A percentile compares a stretch with the other conserved stretches of the same genome.
These are phyloP conservation scores for Dothistroma pini DNA, from an alignment of 2,329 filamentous ascomycete genomes.

Conservation along the genomic window DNA sequence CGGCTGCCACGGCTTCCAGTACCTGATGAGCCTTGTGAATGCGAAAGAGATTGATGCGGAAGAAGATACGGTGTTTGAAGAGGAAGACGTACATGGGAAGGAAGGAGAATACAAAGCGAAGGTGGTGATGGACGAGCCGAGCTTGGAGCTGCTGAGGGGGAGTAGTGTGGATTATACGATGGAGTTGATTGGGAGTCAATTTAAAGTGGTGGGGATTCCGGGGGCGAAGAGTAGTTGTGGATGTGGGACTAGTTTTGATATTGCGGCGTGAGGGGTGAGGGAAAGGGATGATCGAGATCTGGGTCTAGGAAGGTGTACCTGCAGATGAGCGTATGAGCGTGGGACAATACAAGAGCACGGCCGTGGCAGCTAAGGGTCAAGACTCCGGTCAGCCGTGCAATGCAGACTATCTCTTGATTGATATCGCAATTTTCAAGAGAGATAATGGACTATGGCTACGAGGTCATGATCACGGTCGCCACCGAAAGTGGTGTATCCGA, in stretches of 20 bases:
- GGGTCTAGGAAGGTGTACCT: neutral
- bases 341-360: too few relatives aligned
- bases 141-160: constrained; percentile 81
- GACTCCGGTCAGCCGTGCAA: too few relatives aligned
- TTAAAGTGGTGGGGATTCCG: constrained; percentile 94
- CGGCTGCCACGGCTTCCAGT: constrained; percentile 97
- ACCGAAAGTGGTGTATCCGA: too few relatives aligned
- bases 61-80: constrained; percentile 87
- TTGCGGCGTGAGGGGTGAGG: constrained; percentile 48
- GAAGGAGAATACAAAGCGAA: constrained; percentile 55
- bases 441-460: too few relatives aligned
- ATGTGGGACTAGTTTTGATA: constrained; percentile 96
- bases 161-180: constrained; percentile 96
- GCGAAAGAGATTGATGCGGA: constrained; percentile 57
- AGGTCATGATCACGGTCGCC: too few relatives aligned
- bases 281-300: neutral
- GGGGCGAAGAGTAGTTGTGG: constrained; percentile 90
- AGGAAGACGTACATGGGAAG: constrained; percentile 40
- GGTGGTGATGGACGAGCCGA: constrained; percentile 83
- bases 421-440: too few relatives aligned
- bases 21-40: constrained; percentile 80
- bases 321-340: too few relatives aligned
- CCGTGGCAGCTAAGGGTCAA: too few relatives aligned
- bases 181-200: constrained; percentile 92
- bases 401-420: too few relatives aligned